Conservation (phyloP, 768 basidiomycete genomes). For the Lyophyllum atratum region DNA sequence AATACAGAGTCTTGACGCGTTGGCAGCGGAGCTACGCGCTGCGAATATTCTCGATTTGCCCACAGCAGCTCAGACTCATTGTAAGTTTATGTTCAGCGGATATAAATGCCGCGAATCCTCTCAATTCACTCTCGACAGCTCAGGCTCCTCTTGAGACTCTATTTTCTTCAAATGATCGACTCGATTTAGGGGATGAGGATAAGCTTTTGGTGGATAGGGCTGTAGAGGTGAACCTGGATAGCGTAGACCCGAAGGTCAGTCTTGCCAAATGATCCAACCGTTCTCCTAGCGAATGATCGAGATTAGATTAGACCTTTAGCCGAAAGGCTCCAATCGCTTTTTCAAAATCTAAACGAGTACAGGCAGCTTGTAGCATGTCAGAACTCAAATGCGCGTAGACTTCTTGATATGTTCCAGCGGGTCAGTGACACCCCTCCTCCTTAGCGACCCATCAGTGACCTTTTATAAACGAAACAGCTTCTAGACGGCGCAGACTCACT, state of each 20-base stretch:
- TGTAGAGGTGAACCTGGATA: too few species aligned
- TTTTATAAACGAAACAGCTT: too few species aligned
- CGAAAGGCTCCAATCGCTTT: not conserved
- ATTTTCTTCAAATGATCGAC: not conserved
- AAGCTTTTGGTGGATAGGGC: too few species aligned
- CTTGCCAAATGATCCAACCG: not conserved
- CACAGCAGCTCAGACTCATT: too few species aligned
- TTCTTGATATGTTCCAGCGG: constrained; percentile 1
- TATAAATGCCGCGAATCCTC: too few species aligned
- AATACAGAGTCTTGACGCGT: not conserved
- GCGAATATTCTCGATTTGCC: too few species aligned
- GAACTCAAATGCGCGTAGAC: not conserved
- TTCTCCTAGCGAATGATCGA: not conserved
- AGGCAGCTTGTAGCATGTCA: not conserved
- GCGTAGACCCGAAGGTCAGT: not conserved
- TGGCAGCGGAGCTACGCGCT: not conserved
- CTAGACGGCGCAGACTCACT: too few species aligned
- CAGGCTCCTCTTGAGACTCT: too few species aligned
- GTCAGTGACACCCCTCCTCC: not conserved
- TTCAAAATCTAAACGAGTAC: not conserved
- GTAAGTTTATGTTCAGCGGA: too few species aligned
- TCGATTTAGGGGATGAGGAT: not conserved
- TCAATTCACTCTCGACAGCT: too few species aligned
- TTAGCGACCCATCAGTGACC: too few species aligned
- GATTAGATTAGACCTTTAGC: not conserved